Base-by-base conservation (phyloP, 257 asterid species). In the Sherardia arvensis region DNA sequence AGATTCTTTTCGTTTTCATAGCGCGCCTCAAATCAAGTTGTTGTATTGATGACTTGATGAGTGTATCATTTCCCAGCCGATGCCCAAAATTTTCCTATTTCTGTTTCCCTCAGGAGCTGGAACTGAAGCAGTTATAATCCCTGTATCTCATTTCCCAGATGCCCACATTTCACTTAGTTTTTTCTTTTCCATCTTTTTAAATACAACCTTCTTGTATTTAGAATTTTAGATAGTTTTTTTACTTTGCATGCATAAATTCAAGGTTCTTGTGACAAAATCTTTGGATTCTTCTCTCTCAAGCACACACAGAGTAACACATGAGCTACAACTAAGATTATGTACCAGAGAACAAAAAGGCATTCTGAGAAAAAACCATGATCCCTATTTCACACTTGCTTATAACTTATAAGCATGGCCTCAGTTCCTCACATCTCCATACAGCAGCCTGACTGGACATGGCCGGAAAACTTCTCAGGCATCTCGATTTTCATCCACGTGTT, bases 391-490 rank as follows among this genome's bases (percentile, higher is more conserved):
- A 51, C 27, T 20, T n/a, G 23, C 54, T 20, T 17, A 9, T 54
- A 53, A 20, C 59, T 20, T 53, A 21, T 10, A 8, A 23, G 15
- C 59, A 25, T 53, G 23, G n/a, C 33, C 20, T 48, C 38, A 1
- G 4, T 21, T 4, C 14, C 63, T 73, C 59, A 88, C 69, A 89
- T 58, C 70, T 86, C 87, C 49, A 89, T 58, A 70, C 77, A 84
- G 64, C 90, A 85, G 48, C 87, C 97, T 0, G 91, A 79, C 71
- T 80, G 91, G 72, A 87, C 90, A 69, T 87, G 87, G 21, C 94
- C 94, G 12, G 73, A 74, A 59, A 83, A 86, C 1, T 43, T 78
- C 30, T 69, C 81, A n/a, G 66, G 72, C 22, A 62, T 71, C 33
- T 71, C 80, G 28, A 83, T 77, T 61, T 58, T 63, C 14, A 83